Evolutionary conservation across 2,329 filamentous ascomycete genomes (phyloP).

Genomic region (Monosporascus ibericus): DNA sequence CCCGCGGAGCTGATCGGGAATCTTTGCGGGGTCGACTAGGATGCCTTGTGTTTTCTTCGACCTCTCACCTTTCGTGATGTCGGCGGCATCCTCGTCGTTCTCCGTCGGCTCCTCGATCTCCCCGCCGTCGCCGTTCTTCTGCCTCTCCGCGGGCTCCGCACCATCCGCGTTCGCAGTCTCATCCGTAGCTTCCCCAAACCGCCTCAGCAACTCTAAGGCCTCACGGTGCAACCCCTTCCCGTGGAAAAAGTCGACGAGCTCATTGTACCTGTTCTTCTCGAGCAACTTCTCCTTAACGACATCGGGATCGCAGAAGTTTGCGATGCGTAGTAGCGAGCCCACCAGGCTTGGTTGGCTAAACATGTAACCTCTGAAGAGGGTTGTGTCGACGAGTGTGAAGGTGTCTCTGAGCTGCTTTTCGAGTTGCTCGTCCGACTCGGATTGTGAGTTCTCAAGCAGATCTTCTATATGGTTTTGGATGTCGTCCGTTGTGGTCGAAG

Average conservation of each 20-base stretch:
- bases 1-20: conserved; percentile 55
- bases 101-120: conserved; percentile 19
- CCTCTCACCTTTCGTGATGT: conserved; percentile 19
- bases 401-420: conserved; percentile 67
- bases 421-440: conserved; percentile 53
- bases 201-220: conserved; percentile 73
- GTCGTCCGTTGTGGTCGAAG: conserved; percentile 48
- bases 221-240: conserved; percentile 90
- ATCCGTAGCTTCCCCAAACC: conserved; percentile 54
- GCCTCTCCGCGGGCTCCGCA: conserved; percentile 32
- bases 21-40: conserved; percentile 4
- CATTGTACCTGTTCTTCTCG: conserved; percentile 81
- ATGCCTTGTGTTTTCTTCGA: conserved; percentile 21
- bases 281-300: conserved; percentile 92
- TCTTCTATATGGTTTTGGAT: conserved; percentile 21
- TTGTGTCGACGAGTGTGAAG: conserved; percentile 85
- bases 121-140: conserved; percentile 19
- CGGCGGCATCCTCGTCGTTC: conserved; percentile 25
- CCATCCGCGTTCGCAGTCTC: conserved; percentile 30
- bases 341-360: conserved; percentile 79
- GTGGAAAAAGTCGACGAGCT: conserved; percentile 95
- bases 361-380: conserved; percentile 93
- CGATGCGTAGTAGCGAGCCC: conserved; percentile 84
- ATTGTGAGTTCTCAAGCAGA: conserved; percentile 34
- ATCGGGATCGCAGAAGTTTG: conserved; percentile 94